Evolutionary conservation across 768 basidiomycete species (phyloP), one percentile per base, ranked within the genome.

Genomic region (Leccinum imitatum): DNA sequence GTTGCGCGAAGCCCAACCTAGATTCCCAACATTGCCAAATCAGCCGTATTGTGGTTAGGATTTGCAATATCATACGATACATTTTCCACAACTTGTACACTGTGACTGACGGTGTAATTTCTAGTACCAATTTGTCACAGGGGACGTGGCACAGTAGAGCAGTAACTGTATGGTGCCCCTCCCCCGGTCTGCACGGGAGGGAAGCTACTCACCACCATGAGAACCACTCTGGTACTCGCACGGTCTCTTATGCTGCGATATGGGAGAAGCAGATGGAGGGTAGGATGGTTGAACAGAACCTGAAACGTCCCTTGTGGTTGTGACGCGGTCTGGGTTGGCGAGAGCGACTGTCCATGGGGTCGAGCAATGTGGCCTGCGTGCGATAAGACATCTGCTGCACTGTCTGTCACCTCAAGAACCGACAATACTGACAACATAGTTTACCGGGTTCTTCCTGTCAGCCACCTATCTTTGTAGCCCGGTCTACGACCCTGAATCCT

Each of bases 401-500:
- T 72, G 53, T 84, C 84, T 65, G 83, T 87, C 47, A 93, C 79
- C 2, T 89, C 91, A 6, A 90, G 90, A 1, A 93, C 84, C 3
- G 84, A 85, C 53, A 56, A 60, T 35, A 82, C 88, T 6, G 67
- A 92, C 92, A 66, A 98, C 93, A 77, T 98, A 97, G 72, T 96
- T 97, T 19, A 96, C 93, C 0, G 96, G 96, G 94, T 93, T 59
- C 91, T 78, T 0, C 93, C 95, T 68, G 86, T 90, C 48, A 95
- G 73, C 65, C 95, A 98, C 96, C 96, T 98, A 70, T 97, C 94
- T 67, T 92, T 90, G 74, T 96, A 96, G 23, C 88, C 89, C 93
- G 85, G 72, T 97, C 94, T 23, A 97, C 87, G 14, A 97, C 95
- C 68, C 93, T 8, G 27, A 27, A 27, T 27, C 27, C 27, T 27